Evolutionary conservation across 179 eudicot genomes (phyloP), one percentile per base, ranked within the genome.

Genomic region (Patellifolia procumbens): DNA sequence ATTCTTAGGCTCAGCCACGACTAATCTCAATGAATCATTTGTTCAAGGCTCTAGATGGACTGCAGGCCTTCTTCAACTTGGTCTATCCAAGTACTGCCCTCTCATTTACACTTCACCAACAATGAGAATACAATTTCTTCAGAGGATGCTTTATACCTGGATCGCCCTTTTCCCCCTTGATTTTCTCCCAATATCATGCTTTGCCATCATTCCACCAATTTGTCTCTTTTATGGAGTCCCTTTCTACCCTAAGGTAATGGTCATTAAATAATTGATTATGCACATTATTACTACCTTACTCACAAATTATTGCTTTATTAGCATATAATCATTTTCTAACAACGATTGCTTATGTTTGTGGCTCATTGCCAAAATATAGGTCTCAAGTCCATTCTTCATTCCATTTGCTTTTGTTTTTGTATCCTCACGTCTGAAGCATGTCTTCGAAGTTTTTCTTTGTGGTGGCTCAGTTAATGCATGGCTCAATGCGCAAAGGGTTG

Each of bases 11-110:
- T 55, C 75, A 0, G 76, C 76, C 31, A 78, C 85, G 0, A 85
- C 85, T 8, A 81, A 73, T 64, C 75, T 89, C 45, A 79, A 84
- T 43, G 88, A 86, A 24, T 4, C 28, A 9, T 75, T 89, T 58
- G 61, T 81, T 58, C 92, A 89, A 69, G 31, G 52, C 42, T 68
- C 81, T 0, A 77, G 92, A 78, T 87, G 89, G 89, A 24, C 15
- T 3, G 75, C 85, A 11, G 89, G 92, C 8, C 70, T 83, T 55
- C 43, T 79, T 49, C 79, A 85, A 42, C 68, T 89, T 31, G 80
- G 74, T 34, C 29, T 84, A 55, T 89, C 89, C 43, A 79, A 79
- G 76, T 68, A 82, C 67, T 85, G 71, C 72, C 90, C 90, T 6
- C 76, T 85, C 10, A 2, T 79, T 19, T 58, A 79, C 32, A 70